phyloP scores from a whole-genome alignment of 495 filamentous ascomycete genomes.

The Usnea hakonensis region DNA sequence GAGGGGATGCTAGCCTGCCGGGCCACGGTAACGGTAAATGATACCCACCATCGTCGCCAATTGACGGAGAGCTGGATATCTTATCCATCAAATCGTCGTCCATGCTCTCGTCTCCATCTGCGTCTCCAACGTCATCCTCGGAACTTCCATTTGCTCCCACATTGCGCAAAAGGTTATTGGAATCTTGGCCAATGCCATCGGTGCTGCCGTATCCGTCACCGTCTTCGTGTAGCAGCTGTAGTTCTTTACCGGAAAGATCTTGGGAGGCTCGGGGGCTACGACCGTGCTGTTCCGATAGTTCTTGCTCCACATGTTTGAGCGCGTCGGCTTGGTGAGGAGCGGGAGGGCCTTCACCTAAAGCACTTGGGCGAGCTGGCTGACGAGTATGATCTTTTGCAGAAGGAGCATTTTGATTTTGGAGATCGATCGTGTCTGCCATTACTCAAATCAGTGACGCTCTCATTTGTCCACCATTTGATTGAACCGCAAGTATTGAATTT shows the following conservation, averaged over 20 bases:
- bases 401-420: constrained; percentile 74
- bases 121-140: constrained; percentile 59
- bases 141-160: constrained; percentile 33
- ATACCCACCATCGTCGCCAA: constrained; percentile 86
- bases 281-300: constrained; percentile 58
- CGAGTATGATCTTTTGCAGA: constrained; percentile 72
- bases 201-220: constrained; percentile 42
- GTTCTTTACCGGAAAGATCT: constrained; percentile 26
- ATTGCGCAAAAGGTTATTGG: constrained; percentile 31
- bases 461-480: neutral
- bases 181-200: constrained; percentile 37
- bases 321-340: constrained; percentile 82
- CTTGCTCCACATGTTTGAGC: constrained; percentile 68
- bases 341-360: constrained; percentile 47
- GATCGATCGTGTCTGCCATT: constrained; percentile 79
- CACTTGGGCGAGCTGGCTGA: constrained; percentile 43
- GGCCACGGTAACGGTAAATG: constrained; percentile 39
- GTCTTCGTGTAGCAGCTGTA: constrained; percentile 42
- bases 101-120: constrained; percentile 65
- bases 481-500: neutral
- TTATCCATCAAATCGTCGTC: constrained; percentile 95
- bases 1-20: constrained; percentile 35
- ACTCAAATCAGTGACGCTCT: constrained; percentile 16
- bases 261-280: constrained; percentile 42
- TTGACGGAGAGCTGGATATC: constrained; percentile 95